Base-by-base conservation (phyloP, 768 basidiomycete genomes). In the Lactarius hatsudake region DNA sequence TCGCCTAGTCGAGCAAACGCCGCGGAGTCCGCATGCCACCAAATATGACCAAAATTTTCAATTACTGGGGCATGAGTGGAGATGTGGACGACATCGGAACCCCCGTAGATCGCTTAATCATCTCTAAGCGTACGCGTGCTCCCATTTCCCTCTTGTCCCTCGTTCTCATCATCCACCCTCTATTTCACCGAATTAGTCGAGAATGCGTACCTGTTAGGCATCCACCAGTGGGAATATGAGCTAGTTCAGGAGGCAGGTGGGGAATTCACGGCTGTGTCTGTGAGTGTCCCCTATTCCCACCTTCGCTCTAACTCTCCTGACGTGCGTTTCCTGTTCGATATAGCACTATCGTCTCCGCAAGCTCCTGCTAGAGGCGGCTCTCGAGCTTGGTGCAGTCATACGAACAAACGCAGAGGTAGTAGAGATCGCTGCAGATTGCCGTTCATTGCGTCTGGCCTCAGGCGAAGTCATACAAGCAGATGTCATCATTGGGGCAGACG, bases 401-500 rank as follows among this genome's bases (percentile, higher is more conserved):
- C 73, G 75, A 58, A 63, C 72, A 17, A 72, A 74, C n/a, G 66
- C 73, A 15, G 64, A 73, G n/a, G 79, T 77, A 23, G 67, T 69
- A 8, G 65, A 66, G 15, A 64, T 79, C 30, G 71, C 74, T 43
- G 61, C 34, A 32, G 68, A 61, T 59, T 66, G 68, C 28, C 72
- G 72, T 53, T 72, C 73, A 26, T 72, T 78, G 12, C 74, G 71
- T 10, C 71, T 79, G 5, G 67, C 69, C 13, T 73, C 68, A 3
- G 79, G 79, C 8, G 75, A 78, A 51, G 68, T 69, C 20, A n/a
- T 78, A 17, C 55, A 68, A 5, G 75, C 73, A n/a, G 78, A 79
- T 55, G 67, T 79, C 17, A 65, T 80, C 20, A 66, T 80, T 30
- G 79, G 78, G 23, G 79, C 79, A n/a, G 78, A 79, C 59, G 78